phyloP scores from a whole-genome alignment of 768 basidiomycete genomes.

The Boletus tylopilopsis region DNA sequence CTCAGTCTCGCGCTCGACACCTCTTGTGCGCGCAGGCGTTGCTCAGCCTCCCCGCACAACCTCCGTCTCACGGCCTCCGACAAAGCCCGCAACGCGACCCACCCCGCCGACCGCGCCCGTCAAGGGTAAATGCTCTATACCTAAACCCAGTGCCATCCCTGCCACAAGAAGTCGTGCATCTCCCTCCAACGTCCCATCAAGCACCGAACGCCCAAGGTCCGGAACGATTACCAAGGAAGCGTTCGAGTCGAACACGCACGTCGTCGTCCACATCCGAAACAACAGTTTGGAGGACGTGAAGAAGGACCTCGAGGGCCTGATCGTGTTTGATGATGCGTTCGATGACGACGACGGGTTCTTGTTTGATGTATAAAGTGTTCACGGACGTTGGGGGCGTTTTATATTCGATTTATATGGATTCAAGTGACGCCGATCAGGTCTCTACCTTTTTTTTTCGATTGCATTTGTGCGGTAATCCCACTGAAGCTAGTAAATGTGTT shows the following conservation, averaged over 20 bases:
- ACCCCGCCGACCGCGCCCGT: neutral
- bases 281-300: slow-evolving; percentile 29
- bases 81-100: slow-evolving; percentile 7
- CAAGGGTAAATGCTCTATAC: slow-evolving; percentile 7
- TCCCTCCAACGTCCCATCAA: neutral
- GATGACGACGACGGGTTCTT: slow-evolving; percentile 28
- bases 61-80: slow-evolving; percentile 5
- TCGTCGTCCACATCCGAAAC: slow-evolving; percentile 14
- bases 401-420: slow-evolving; percentile 14
- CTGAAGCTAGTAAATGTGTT: neutral
- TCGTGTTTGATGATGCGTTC: slow-evolving; percentile 29
- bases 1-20: slow-evolving; percentile 16
- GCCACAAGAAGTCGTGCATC: neutral
- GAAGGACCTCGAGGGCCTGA: slow-evolving; percentile 28
- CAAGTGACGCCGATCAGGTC: slow-evolving; percentile 2
- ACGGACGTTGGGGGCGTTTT: neutral
- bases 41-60: slow-evolving; percentile 8
- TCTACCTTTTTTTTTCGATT: slow-evolving; percentile 3
- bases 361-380: slow-evolving; percentile 22
- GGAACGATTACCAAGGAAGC: slow-evolving; percentile 25
- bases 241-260: slow-evolving; percentile 22
- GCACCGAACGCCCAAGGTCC: slow-evolving; percentile 14
- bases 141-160: neutral
- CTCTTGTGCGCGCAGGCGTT: slow-evolving; percentile 6
- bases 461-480: slow-evolving; percentile 11